Evolutionary conservation across 352 stramenopile species (phyloP).

Genomic region (Pythium graminicola): DNA sequence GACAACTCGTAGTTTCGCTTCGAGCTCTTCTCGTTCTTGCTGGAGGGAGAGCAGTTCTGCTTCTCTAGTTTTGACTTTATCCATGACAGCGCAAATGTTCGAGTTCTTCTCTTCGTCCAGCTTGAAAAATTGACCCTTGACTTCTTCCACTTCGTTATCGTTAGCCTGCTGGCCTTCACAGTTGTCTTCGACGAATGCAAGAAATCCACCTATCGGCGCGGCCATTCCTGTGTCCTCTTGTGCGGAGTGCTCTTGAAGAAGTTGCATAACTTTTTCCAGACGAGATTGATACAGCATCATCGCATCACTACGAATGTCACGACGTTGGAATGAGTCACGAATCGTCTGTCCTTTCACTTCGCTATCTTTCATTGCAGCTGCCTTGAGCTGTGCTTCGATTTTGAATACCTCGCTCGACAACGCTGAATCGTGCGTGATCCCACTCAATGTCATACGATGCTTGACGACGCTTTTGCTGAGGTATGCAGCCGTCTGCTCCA

Average conservation of each 20-base stretch:
- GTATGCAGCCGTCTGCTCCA: constrained; percentile 32
- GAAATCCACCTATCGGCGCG: background rate
- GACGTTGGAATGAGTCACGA: constrained; percentile 67
- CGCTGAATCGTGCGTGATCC: constrained; percentile 32
- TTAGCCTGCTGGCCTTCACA: constrained; percentile 3
- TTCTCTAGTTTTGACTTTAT: constrained; percentile 23
- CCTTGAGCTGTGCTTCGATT: constrained; percentile 43
- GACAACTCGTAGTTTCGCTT: constrained; percentile 46
- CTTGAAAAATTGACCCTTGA: constrained; percentile 6
- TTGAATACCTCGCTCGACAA: constrained; percentile 43
- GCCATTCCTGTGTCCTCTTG: background rate
- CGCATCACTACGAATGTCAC: constrained; percentile 68
- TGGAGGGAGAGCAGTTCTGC: constrained; percentile 26
- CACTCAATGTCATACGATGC: constrained; percentile 42
- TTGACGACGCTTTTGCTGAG: constrained; percentile 47
- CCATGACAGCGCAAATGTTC: constrained; percentile 26
- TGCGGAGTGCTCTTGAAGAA: background rate
- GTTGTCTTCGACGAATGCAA: background rate
- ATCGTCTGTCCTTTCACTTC: constrained; percentile 63
- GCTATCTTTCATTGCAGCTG: constrained; percentile 36
- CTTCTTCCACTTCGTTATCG: constrained; percentile 10
- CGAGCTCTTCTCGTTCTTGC: constrained; percentile 41
- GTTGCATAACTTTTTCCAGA: constrained; percentile 16
- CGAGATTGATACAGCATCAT: constrained; percentile 42
- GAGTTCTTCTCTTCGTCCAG: constrained; percentile 38